Conservation (phyloP, 352 stramenopile species). For the Globisporangium camurandrum region DNA sequence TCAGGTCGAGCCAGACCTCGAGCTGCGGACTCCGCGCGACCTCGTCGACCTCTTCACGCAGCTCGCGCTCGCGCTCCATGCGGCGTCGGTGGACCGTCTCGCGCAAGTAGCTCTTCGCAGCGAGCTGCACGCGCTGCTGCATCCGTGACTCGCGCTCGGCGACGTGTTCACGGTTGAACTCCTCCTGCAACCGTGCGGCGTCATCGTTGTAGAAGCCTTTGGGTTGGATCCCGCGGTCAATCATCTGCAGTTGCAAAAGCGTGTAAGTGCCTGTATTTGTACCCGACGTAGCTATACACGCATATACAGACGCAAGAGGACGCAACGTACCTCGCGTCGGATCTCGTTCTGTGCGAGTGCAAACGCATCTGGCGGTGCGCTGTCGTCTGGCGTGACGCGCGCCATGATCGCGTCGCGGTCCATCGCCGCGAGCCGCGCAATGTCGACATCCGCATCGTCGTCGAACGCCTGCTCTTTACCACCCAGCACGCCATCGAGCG, state of each 20-base stretch:
- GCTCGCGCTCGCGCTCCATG: constrained; percentile 54
- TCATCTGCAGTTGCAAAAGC: constrained; percentile 33
- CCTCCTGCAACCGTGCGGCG: constrained; percentile 65
- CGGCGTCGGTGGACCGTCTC: constrained; percentile 71
- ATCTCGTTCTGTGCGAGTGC: constrained; percentile 77
- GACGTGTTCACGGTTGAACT: constrained; percentile 67
- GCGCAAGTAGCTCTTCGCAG: constrained; percentile 65
- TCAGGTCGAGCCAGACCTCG: constrained; percentile 66
- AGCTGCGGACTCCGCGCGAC: constrained; percentile 54
- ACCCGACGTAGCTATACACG: not conserved
- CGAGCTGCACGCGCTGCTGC: constrained; percentile 58
- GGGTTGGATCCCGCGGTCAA: constrained; percentile 76
- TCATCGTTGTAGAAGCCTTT: constrained; percentile 85
- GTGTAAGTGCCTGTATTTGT: not conserved
- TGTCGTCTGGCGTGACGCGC: constrained; percentile 62
- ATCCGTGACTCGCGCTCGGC: constrained; percentile 55
- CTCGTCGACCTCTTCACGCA: constrained; percentile 70
- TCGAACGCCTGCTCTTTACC: constrained; percentile 42
- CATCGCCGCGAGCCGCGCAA: constrained; percentile 37
- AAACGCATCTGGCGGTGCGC: constrained; percentile 54
- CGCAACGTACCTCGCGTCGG: constrained; percentile 42
- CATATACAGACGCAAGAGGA: not conserved
- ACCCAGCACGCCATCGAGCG: constrained; percentile 25
- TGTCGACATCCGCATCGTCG: constrained; percentile 64
- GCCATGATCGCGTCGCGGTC: constrained; percentile 70